These are phyloP conservation scores for Fusarium begoniae DNA, from an alignment of 2,329 filamentous ascomycete species.

Conservation along the genomic window DNA sequence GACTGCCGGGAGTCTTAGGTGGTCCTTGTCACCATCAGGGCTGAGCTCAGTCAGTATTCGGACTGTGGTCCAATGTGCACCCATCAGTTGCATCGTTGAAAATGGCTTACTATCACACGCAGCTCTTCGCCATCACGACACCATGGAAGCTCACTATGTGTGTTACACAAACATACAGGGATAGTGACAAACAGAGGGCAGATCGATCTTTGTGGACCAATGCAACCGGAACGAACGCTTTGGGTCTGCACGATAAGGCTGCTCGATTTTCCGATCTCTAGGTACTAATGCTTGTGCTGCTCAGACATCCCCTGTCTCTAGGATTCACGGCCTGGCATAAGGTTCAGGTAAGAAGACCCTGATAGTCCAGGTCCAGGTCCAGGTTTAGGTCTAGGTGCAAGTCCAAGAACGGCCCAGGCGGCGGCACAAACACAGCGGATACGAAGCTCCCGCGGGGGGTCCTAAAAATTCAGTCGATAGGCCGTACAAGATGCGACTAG, in stretches of 20 bases:
- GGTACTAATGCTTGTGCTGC: neutral
- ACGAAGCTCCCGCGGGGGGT: slow-evolving; percentile 10
- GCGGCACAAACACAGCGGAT: neutral
- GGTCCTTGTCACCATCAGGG: neutral
- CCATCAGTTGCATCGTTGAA: neutral
- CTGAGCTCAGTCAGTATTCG: neutral
- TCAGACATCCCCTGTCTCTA: neutral
- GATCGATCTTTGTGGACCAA: slow-evolving; percentile 40
- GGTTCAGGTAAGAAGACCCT: neutral
- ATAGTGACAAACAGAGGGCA: slow-evolving; percentile 30
- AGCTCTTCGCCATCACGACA: slow-evolving; percentile 20
- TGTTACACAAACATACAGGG: slow-evolving; percentile 37
- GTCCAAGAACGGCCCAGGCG: neutral
- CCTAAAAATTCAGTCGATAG: slow-evolving; percentile 1
- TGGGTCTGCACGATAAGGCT: slow-evolving; percentile 31
- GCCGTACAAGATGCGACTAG: neutral
- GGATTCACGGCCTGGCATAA: slow-evolving; percentile 6
- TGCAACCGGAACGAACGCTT: slow-evolving; percentile 21
- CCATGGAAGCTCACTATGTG: slow-evolving; percentile 22
- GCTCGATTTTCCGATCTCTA: slow-evolving; percentile 19
- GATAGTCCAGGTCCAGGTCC: neutral
- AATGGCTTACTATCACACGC: slow-evolving; percentile 16
- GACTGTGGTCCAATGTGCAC: neutral
- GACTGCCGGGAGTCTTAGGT: slow-evolving; percentile 8
- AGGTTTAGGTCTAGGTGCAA: neutral